phyloP scores from a whole-genome alignment of 2,329 filamentous ascomycete species.

The Chaetomiaceae sp. region DNA sequence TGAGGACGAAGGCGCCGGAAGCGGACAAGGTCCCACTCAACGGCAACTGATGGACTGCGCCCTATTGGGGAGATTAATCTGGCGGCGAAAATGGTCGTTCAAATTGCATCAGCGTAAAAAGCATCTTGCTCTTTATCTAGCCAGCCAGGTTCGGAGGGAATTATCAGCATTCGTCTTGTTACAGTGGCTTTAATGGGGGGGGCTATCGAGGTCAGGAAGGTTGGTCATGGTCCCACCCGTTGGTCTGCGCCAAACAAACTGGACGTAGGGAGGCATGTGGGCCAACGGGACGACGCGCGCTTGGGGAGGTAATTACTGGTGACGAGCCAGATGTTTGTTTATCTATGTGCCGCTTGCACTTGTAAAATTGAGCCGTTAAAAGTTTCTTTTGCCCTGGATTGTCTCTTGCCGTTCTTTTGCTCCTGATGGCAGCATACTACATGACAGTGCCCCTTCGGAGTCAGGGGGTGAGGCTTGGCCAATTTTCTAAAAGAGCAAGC shows the following conservation, averaged over 20 bases:
- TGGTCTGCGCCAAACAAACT: neutral
- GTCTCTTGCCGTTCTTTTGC: too few relatives aligned
- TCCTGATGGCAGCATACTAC: too few relatives aligned
- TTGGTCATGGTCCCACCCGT: neutral
- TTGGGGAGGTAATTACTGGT: constrained; percentile 8
- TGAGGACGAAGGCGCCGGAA: constrained; percentile 48
- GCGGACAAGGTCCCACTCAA: constrained; percentile 39
- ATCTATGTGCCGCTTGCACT: constrained; percentile 6
- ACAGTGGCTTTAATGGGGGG: too few relatives aligned
- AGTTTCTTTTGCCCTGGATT: too few relatives aligned
- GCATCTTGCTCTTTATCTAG: neutral
- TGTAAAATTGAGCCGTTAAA: neutral
- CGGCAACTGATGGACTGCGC: constrained; percentile 35
- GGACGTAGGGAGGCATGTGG: neutral
- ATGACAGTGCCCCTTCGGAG: too few relatives aligned
- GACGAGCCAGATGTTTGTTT: constrained; percentile 1
- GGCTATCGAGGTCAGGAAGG: too few relatives aligned
- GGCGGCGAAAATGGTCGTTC: too few relatives aligned
- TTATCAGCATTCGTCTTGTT: constrained; percentile 2
- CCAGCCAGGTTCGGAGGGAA: neutral
- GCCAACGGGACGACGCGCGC: neutral
- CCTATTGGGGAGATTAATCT: too few relatives aligned
- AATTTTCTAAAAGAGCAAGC: too few relatives aligned
- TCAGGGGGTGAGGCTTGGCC: too few relatives aligned
- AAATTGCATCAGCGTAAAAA: neutral